phyloP scores from a whole-genome alignment of 1,139 yeast genomes.

The Nakaseomyces uthaithaninus region DNA sequence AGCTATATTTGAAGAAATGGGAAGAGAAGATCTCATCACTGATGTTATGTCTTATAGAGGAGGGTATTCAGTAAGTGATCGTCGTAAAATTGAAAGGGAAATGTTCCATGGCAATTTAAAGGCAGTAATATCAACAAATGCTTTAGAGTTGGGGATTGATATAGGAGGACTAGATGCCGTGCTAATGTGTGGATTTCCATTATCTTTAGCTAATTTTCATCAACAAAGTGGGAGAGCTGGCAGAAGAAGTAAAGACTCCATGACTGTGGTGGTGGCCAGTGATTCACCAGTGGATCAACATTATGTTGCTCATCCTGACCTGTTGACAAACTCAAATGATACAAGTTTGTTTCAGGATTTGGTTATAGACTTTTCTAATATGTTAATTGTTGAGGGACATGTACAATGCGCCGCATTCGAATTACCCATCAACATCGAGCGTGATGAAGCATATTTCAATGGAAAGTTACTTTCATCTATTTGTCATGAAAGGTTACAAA shows the following conservation, averaged over 20 bases:
- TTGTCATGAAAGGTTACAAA: conserved; percentile 40
- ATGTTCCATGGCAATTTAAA: conserved; percentile 81
- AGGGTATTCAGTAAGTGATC: conserved; percentile 78
- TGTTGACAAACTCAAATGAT: conserved; percentile 42
- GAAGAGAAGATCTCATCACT: conserved; percentile 40
- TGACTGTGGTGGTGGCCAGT: conserved; percentile 78
- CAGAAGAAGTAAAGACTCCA: conserved; percentile 62
- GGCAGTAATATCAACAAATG: conserved; percentile 91
- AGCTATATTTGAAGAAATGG: conserved; percentile 38
- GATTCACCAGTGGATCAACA: conserved; percentile 82
- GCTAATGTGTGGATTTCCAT: conserved; percentile 84
- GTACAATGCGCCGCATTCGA: conserved; percentile 94
- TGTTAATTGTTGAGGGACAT: conserved; percentile 64
- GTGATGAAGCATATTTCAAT: conserved; percentile 53
- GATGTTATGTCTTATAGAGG: conserved; percentile 92
- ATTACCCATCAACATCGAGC: conserved; percentile 46
- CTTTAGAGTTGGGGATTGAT: conserved; percentile 90
- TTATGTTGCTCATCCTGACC: conserved; percentile 63
- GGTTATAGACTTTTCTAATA: conserved; percentile 44
- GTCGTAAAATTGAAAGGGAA: conserved; percentile 77
- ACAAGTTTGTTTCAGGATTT: conserved; percentile 41
- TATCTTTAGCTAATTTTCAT: conserved; percentile 74
- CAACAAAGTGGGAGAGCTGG: conserved; percentile 98
- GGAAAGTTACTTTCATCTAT: conserved; percentile 33
- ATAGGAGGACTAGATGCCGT: conserved; percentile 89